These are phyloP conservation scores for Rosa hybrid DNA, from an alignment of 331 rosid species.

Conservation along the genomic window DNA sequence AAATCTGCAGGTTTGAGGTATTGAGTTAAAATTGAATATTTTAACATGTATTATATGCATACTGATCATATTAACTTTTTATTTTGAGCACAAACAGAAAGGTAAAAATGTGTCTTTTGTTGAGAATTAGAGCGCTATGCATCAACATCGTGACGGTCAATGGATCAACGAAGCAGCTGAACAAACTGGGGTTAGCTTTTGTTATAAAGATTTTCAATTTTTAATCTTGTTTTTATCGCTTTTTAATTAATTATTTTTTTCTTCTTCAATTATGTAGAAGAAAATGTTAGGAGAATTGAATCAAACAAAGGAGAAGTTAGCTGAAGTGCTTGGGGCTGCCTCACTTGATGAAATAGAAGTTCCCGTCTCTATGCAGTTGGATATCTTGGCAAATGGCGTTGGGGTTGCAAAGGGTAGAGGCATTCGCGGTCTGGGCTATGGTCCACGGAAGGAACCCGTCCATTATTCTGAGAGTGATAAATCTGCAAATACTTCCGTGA, in stretches of 20 bases:
- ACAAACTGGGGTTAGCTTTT: background rate
- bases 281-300: background rate
- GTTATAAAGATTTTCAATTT: background rate
- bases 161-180: background rate
- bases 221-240: background rate
- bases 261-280: background rate
- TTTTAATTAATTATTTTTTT: background rate
- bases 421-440: background rate
- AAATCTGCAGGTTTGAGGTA: too few relatives aligned
- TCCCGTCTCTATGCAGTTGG: background rate
- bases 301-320: background rate
- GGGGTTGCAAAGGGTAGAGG: background rate
- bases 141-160: background rate
- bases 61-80: background rate
- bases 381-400: background rate
- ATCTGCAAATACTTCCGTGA: background rate
- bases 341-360: background rate
- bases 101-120: background rate
- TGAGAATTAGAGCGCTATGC: background rate
- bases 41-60: too few relatives aligned
- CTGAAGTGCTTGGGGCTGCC: background rate
- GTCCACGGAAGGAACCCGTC: background rate
- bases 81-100: background rate
- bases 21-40: too few relatives aligned
- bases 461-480: background rate